A percentile compares a stretch with the other conserved stretches of the same genome.
Conservation (phyloP, 2,329 filamentous ascomycete genomes). For the Meredithiella fracta region DNA sequence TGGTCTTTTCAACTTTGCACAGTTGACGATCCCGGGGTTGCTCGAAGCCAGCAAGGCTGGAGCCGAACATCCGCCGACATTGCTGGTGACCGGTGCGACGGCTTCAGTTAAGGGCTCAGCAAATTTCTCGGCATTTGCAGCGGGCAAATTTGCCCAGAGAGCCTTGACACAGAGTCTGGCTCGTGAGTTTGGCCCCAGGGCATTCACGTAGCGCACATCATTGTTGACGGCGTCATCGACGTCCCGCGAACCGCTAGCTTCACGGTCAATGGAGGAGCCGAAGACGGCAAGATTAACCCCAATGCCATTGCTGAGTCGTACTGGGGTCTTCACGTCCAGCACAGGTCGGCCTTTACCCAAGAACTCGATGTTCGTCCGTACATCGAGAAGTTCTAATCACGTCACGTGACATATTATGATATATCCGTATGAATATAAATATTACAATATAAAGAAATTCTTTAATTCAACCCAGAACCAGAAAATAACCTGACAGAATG, state of each 20-base stretch:
- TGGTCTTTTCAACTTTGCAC: conserved; percentile 63
- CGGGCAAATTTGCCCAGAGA: conserved; percentile 64
- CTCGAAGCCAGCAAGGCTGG: conserved; percentile 38
- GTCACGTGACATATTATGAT: neutral
- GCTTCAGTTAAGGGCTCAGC: conserved; percentile 60
- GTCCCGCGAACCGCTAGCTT: conserved; percentile 50
- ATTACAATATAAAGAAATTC: neutral
- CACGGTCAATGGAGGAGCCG: conserved; percentile 27
- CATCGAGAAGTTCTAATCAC: conserved; percentile 60
- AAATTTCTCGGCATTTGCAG: conserved; percentile 53
- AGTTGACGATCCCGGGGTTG: conserved; percentile 53
- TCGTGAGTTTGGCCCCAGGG: conserved; percentile 68
- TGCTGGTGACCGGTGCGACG: conserved; percentile 79
- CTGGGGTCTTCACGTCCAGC: conserved; percentile 71
- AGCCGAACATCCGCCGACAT: conserved; percentile 50
- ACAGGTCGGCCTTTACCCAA: conserved; percentile 60
- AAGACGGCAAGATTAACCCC: conserved; percentile 51
- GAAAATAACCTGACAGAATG: neutral
- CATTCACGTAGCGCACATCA: conserved; percentile 65
- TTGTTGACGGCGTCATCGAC: conserved; percentile 76
- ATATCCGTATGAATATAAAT: neutral
- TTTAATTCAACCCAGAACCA: neutral
- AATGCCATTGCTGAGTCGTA: conserved; percentile 75
- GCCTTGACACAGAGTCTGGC: conserved; percentile 61
- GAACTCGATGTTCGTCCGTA: conserved; percentile 68